These are phyloP conservation scores for Roridomyces roridus DNA, from an alignment of 768 basidiomycete species.

Conservation along the genomic window DNA sequence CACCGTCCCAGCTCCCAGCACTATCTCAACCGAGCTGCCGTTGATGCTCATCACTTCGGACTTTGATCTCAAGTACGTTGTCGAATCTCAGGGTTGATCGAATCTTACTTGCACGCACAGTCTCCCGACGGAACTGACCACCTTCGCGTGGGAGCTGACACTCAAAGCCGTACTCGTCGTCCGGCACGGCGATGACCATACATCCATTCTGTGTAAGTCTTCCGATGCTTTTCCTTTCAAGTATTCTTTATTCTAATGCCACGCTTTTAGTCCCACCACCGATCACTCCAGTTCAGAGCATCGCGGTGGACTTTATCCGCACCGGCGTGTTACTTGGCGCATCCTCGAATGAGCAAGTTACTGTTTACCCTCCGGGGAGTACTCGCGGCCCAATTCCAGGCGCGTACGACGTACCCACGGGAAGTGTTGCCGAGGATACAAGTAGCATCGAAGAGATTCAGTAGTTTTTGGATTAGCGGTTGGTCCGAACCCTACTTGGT, in stretches of 20 bases:
- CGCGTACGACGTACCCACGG: conserved; percentile 18
- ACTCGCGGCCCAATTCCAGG: conserved; percentile 4
- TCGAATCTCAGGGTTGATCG: conserved; percentile 14
- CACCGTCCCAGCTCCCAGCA: not conserved
- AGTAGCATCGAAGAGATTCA: conserved; percentile 10
- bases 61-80: conserved; percentile 21
- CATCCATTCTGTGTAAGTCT: conserved; percentile 17
- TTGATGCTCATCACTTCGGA: conserved; percentile 14
- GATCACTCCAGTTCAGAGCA: not conserved
- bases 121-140: conserved; percentile 20
- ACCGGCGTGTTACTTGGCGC: conserved; percentile 11
- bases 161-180: conserved; percentile 19
- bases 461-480: too few species aligned
- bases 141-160: conserved; percentile 18
- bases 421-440: conserved; percentile 11
- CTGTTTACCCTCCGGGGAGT: conserved; percentile 2
- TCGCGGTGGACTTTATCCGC: conserved; percentile 9
- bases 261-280: not conserved
- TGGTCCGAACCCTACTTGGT: too few species aligned
- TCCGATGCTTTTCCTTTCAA: not conserved
- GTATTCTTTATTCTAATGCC: not conserved
- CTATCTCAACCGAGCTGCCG: not conserved
- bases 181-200: conserved; percentile 26
- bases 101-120: conserved; percentile 4
- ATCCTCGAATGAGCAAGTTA: conserved; percentile 1